phyloP scores from a whole-genome alignment of 2,329 filamentous ascomycete species.

The Teratosphaeria zuluensis region DNA sequence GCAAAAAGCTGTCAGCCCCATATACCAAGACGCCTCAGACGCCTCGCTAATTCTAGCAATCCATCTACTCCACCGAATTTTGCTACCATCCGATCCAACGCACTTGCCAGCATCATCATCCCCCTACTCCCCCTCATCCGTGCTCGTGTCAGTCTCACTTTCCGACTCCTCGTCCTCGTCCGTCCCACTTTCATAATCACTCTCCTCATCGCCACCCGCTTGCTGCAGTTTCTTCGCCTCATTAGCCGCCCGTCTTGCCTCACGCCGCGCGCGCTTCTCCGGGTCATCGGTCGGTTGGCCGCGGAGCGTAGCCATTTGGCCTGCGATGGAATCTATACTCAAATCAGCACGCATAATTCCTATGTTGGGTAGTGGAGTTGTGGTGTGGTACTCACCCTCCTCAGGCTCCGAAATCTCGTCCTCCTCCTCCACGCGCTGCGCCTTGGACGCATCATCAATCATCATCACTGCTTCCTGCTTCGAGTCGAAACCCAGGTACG shows the following conservation, averaged over 20 bases:
- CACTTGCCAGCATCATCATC: not conserved
- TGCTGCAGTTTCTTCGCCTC: constrained; percentile 8
- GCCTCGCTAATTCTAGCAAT: too few relatives aligned
- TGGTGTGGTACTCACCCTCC: constrained; percentile 60
- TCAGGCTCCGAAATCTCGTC: constrained; percentile 98
- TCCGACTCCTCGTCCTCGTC: constrained; percentile 29
- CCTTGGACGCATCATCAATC: constrained; percentile 83
- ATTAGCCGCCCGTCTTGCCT: not conserved
- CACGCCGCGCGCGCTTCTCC: constrained; percentile 6
- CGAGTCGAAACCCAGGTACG: constrained; percentile 87
- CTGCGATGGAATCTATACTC: constrained; percentile 26
- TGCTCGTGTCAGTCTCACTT: constrained; percentile 54
- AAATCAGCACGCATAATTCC: constrained; percentile 8
- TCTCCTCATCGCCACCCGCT: constrained; percentile 24
- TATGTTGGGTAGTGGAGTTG: not conserved
- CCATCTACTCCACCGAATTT: too few relatives aligned
- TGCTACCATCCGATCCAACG: not conserved
- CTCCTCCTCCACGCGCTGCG: constrained; percentile 57
- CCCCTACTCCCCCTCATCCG: constrained; percentile 37
- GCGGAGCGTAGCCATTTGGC: constrained; percentile 28
- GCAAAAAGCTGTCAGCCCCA: too few relatives aligned
- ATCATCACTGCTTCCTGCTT: constrained; percentile 83
- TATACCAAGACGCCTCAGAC: too few relatives aligned
- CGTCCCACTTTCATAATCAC: constrained; percentile 29
- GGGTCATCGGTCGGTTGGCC: constrained; percentile 22